phyloP scores from a whole-genome alignment of 495 filamentous ascomycete species.

The Penicillium steckii region DNA sequence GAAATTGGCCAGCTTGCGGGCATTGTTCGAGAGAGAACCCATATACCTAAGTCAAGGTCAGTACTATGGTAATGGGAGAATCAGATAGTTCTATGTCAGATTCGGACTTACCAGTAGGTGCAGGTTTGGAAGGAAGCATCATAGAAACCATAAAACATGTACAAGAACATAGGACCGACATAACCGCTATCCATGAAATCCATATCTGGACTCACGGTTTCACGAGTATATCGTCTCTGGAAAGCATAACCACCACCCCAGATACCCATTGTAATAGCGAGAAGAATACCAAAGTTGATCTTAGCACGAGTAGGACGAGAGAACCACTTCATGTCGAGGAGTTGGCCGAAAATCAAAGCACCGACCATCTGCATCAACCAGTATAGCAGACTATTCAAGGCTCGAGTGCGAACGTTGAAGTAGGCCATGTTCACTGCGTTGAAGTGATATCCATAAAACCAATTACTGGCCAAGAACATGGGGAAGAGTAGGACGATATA shows the following conservation, averaged over 20 bases:
- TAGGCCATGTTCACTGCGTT: slow-evolving; percentile 58
- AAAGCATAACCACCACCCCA: slow-evolving; percentile 90
- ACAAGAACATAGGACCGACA: slow-evolving; percentile 83
- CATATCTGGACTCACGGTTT: slow-evolving; percentile 40
- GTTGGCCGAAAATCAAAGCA: slow-evolving; percentile 72
- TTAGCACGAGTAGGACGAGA: slow-evolving; percentile 76
- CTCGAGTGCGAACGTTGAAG: slow-evolving; percentile 79
- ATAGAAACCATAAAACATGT: slow-evolving; percentile 91
- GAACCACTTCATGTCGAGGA: slow-evolving; percentile 63
- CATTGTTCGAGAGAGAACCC: slow-evolving; percentile 88
- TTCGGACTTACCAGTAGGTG: slow-evolving; percentile 86
- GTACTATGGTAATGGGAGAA: too few relatives aligned
- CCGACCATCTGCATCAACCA: slow-evolving; percentile 87
- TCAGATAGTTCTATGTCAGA: too few relatives aligned
- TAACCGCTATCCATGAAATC: slow-evolving; percentile 70
- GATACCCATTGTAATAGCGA: slow-evolving; percentile 73
- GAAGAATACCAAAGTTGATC: slow-evolving; percentile 61
- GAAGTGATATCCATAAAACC: slow-evolving; percentile 54
- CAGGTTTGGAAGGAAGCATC: slow-evolving; percentile 85
- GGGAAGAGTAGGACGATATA: slow-evolving; percentile 86
- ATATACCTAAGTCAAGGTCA: slow-evolving; percentile 72
- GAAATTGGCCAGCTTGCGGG: slow-evolving; percentile 88
- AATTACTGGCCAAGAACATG: slow-evolving; percentile 65
- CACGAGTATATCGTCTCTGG: slow-evolving; percentile 63
- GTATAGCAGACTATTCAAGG: slow-evolving; percentile 84